Conservation (phyloP, 108 stramenopile genomes). For the Nitzschia sp. region DNA sequence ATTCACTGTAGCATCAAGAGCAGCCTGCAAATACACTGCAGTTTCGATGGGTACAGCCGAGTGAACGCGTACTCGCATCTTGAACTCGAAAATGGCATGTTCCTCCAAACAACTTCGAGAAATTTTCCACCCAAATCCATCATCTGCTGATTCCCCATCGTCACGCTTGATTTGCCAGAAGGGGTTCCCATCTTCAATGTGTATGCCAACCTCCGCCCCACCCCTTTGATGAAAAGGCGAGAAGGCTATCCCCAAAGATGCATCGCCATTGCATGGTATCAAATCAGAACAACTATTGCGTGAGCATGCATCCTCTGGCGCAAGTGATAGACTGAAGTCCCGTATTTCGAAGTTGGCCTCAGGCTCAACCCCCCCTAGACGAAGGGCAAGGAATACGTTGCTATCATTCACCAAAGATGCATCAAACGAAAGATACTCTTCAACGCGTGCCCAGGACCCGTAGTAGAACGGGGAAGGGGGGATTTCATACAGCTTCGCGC, state of each 20-base stretch:
- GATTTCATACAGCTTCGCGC: neutral
- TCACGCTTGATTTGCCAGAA: neutral
- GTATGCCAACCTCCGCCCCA: neutral
- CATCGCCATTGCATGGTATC: neutral
- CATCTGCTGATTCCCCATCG: neutral
- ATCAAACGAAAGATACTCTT: neutral
- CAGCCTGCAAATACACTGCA: neutral
- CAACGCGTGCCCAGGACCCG: neutral
- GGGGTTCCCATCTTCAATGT: neutral
- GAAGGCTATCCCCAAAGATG: neutral
- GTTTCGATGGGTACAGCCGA: neutral
- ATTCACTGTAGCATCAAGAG: neutral
- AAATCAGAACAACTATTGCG: neutral
- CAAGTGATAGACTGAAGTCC: neutral
- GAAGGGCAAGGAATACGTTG: neutral
- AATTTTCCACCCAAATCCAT: neutral
- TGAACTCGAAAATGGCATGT: neutral
- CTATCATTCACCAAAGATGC: neutral
- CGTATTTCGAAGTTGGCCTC: neutral
- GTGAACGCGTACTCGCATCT: neutral
- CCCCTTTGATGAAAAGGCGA: neutral
- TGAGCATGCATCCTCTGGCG: neutral
- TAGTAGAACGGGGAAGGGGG: neutral
- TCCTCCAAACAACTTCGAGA: neutral
- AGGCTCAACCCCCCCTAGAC: neutral